These are phyloP conservation scores for Poa pratensis DNA, from an alignment of 176 grass and related monocot species.

Conservation along the genomic window DNA sequence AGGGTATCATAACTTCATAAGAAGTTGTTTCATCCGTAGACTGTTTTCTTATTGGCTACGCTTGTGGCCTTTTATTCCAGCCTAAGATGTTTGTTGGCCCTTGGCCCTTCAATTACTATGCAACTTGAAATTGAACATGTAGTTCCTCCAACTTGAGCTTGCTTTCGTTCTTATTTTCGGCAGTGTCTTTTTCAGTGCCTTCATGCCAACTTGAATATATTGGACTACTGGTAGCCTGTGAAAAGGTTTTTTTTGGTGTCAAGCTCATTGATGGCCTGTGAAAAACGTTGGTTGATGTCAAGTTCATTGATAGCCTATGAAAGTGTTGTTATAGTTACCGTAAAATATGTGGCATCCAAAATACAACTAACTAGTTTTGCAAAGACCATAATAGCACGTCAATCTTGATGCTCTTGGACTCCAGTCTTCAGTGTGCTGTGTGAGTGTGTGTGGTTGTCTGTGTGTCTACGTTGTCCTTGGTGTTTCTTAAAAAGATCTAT, in stretches of 20 bases:
- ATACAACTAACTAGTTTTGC: background rate
- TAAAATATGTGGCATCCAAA: background rate
- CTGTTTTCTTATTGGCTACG: background rate
- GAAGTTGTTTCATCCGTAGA: background rate
- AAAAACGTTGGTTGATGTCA: background rate
- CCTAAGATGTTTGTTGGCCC: background rate
- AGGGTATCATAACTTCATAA: background rate
- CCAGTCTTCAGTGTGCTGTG: background rate
- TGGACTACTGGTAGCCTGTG: slow-evolving; percentile 10
- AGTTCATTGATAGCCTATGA: background rate
- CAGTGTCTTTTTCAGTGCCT: slow-evolving; percentile 18
- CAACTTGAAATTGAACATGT: slow-evolving; percentile 1
- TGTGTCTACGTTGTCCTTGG: background rate
- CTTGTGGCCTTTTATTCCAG: background rate
- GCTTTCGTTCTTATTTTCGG: background rate
- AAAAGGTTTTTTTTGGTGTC: background rate
- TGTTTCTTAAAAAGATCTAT: background rate
- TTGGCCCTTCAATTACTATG: background rate
- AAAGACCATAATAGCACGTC: background rate
- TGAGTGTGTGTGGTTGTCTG: background rate
- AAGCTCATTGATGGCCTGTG: slow-evolving; percentile 1
- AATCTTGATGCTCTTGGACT: background rate
- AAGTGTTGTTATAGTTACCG: slow-evolving; percentile 18
- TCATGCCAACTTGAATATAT: background rate
- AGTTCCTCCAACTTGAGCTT: background rate